These are phyloP conservation scores for Meira miltonrushii DNA, from an alignment of 1,284 basidiomycete species.

Conservation along the genomic window DNA sequence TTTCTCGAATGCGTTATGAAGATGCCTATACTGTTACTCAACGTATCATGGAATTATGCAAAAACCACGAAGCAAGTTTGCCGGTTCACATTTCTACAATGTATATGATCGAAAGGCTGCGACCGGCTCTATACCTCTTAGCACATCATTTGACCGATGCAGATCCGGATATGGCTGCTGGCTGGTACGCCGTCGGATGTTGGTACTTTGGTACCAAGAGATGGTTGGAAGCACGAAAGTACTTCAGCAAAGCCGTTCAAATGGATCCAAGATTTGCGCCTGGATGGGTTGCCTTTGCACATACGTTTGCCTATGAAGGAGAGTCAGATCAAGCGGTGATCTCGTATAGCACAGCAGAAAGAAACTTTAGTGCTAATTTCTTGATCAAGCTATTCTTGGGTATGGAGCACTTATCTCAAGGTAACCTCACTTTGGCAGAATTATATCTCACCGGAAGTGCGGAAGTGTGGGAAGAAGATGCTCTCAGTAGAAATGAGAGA, in stretches of 20 bases:
- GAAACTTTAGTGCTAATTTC: constrained; percentile 89
- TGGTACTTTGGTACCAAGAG: constrained; percentile 86
- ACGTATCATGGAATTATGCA: constrained; percentile 34
- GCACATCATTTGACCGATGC: constrained; percentile 87
- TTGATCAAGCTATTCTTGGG: constrained; percentile 91
- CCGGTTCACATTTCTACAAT: constrained; percentile 76
- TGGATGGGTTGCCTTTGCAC: constrained; percentile 95
- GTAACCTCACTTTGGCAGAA: constrained; percentile 73
- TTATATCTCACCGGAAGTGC: constrained; percentile 79
- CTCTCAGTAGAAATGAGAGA: constrained; percentile 82
- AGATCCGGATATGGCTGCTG: constrained; percentile 83
- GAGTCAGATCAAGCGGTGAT: constrained; percentile 96
- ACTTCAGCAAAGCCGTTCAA: constrained; percentile 75
- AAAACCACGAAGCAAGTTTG: constrained; percentile 56
- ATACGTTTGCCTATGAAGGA: constrained; percentile 92
- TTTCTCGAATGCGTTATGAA: constrained; percentile 80
- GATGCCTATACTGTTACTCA: constrained; percentile 83
- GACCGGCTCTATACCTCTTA: constrained; percentile 86
- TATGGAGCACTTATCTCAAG: constrained; percentile 92
- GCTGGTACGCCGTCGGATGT: constrained; percentile 97
- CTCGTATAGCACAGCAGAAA: constrained; percentile 89
- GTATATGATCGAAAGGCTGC: constrained; percentile 84
- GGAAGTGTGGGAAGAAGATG: constrained; percentile 75
- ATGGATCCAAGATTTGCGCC: constrained; percentile 94
- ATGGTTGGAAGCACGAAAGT: constrained; percentile 55